phyloP scores from a whole-genome alignment of 2,329 filamentous ascomycete genomes.

The Aureobasidium leucospermi region DNA sequence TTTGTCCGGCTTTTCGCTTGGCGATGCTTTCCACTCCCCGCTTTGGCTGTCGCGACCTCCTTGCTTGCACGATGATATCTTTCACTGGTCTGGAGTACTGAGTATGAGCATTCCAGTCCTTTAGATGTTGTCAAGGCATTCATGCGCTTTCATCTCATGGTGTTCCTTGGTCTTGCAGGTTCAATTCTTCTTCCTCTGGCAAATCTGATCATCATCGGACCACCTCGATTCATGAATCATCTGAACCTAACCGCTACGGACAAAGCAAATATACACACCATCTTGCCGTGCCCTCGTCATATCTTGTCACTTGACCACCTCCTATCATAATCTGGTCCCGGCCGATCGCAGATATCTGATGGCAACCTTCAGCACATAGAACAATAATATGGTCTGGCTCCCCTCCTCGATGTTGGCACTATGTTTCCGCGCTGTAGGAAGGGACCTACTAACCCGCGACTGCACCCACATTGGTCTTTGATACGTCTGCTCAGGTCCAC shows the following conservation, averaged over 20 bases:
- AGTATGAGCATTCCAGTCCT: not conserved
- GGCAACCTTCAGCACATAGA: no score
- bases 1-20: slow-evolving; percentile 3
- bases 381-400: no score
- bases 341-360: not conserved
- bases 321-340: not conserved
- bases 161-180: not conserved
- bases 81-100: not conserved
- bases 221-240: not conserved
- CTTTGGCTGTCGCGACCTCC: not conserved
- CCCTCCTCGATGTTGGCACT: no score
- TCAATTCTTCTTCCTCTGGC: not conserved
- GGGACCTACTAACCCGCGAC: no score
- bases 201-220: not conserved
- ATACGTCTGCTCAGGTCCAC: no score
- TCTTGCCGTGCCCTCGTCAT: not conserved
- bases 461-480: no score
- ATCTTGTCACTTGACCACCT: not conserved
- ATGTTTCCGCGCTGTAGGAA: no score
- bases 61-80: not conserved
- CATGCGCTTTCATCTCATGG: not conserved
- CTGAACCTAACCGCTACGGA: not conserved
- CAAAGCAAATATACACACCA: slow-evolving; percentile 2
- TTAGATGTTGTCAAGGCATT: not conserved
- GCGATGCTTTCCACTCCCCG: not conserved